phyloP scores from a whole-genome alignment of 495 filamentous ascomycete genomes.

The Alectoria sarmentosa region DNA sequence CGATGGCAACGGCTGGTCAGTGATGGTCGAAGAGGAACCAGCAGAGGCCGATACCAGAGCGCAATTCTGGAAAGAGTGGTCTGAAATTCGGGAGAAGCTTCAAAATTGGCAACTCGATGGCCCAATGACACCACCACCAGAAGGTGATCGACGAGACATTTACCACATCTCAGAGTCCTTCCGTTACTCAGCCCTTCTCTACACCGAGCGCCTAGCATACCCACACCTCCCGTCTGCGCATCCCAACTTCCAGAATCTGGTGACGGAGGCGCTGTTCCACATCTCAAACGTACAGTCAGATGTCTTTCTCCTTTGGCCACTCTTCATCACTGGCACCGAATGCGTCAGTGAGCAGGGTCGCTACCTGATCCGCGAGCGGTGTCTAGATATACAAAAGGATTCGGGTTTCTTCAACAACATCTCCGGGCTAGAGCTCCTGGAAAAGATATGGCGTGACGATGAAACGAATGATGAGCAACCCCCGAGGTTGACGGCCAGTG shows the following conservation, averaged over 20 bases:
- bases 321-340: slow-evolving; percentile 87
- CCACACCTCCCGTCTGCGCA: slow-evolving; percentile 67
- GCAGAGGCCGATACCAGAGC: slow-evolving; percentile 42
- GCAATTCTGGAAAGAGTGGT: slow-evolving; percentile 82
- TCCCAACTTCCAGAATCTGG: slow-evolving; percentile 75
- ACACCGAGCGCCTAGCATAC: slow-evolving; percentile 80
- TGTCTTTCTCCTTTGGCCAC: slow-evolving; percentile 90
- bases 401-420: slow-evolving; percentile 91
- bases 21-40: slow-evolving; percentile 43
- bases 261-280: slow-evolving; percentile 72
- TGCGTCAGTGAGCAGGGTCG: slow-evolving; percentile 79
- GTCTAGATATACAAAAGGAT: slow-evolving; percentile 76
- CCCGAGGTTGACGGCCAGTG: background rate
- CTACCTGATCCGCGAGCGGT: slow-evolving; percentile 66
- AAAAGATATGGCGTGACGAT: slow-evolving; percentile 68
- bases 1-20: slow-evolving; percentile 56
- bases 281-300: slow-evolving; percentile 71
- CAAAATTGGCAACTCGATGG: slow-evolving; percentile 73
- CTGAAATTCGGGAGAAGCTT: slow-evolving; percentile 65
- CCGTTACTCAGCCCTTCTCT: slow-evolving; percentile 81
- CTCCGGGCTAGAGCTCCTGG: slow-evolving; percentile 74
- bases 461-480: slow-evolving; percentile 24
- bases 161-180: slow-evolving; percentile 78
- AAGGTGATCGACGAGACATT: slow-evolving; percentile 38
- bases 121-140: slow-evolving; percentile 35